Evolutionary conservation across 2,329 filamentous ascomycete genomes (phyloP), one percentile per base, ranked within the genome.

Genomic region (Ophiostoma ulmi): DNA sequence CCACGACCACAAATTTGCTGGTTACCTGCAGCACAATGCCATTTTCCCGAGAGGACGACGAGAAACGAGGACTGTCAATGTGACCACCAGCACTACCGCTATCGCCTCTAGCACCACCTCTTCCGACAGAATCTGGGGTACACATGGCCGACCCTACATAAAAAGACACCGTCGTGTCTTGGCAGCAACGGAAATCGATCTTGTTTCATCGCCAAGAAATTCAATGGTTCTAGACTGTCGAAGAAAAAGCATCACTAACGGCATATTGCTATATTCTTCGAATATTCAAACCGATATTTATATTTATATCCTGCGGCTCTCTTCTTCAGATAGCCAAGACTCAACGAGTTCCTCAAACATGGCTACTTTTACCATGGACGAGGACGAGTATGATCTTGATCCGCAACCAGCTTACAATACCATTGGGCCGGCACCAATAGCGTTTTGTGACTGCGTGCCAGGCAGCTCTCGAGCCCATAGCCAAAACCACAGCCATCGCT

Each of bases 101-200:
- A n/a, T 20, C 44, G 17, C 44, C 44, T 48, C 44, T 48, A 48
- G 44, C 44, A 48, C 44, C 44, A 48, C 44, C 44, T 48, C 52
- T 58, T 13, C n/a, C 52, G 11, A 58, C 52, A 58, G 52, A 58
- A 58, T 58, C 52, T 58, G 52, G 52, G 52, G 52, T 58, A 26
- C 52, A 58, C 1, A 13, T 1, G 52, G 52, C 52, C 44, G 44
- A 20, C 17, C 17, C 52, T 58, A 58, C 4, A 58, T 58, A 58
- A 58, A 58, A 26, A 58, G 52, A 22, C 52, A 58, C 52, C 52
- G 22, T 58, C 52, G 52, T 26, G 52, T 58, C 52, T 58, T 58
- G 52, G 52, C 52, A 58, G 52, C 52, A 58, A 58, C 52, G 52
- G 52, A 58, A 58, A 58, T 58, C 52, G 22, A 58, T 58, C 52